Base-by-base conservation (phyloP, 805 yeast species). In the Cyberlindnera bimundalis region DNA sequence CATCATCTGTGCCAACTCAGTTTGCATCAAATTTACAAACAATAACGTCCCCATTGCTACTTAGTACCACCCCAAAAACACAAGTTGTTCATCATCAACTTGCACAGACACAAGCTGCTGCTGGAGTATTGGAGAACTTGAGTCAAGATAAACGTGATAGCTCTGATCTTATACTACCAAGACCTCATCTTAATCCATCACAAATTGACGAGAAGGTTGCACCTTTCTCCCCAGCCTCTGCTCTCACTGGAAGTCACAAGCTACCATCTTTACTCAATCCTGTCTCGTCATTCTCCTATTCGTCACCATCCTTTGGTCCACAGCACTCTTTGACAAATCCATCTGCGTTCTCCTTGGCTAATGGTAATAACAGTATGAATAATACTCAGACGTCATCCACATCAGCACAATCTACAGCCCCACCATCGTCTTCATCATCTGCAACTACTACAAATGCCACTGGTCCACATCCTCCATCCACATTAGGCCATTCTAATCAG, bases 1-100 rank as follows among this genome's bases (percentile, higher is more conserved):
- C 87, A 6, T 67, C 78, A 4, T 78, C 84, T 1, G 79, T 84
- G 2, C 87, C 87, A 13, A 74, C 84, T 2, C 84, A 79, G 52
- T 81, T 78, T 67, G 84, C 83, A 23, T 78, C 83, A 0, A 80
- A 80, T 31, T 60, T 81, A 37, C 74, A 76, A 45, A 60, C 79
- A 26, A 79, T 81, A 42, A 80, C 86, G 0, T 78, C 84, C 13
- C 87, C 87, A 1, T 62, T 81, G 37, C 60, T 81, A 44, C 65
- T 81, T 32, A 73, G 81, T 7, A 75, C 80, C 13, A 58, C 58
- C 5, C 59, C 58, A 14, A 54, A 56, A 37, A 51, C 51, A 7
- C 58, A 50, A 17, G 58, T 48, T 50, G 77, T 18, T 52, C 75
- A 33, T 40, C 69, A 39, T 39, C 66, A 35, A 48, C 53, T 46